Percentiles rank a stretch among this genome's conserved stretches.
These are phyloP conservation scores for Mrakia blollopis DNA, from an alignment of 768 basidiomycete species.

Conservation along the genomic window DNA sequence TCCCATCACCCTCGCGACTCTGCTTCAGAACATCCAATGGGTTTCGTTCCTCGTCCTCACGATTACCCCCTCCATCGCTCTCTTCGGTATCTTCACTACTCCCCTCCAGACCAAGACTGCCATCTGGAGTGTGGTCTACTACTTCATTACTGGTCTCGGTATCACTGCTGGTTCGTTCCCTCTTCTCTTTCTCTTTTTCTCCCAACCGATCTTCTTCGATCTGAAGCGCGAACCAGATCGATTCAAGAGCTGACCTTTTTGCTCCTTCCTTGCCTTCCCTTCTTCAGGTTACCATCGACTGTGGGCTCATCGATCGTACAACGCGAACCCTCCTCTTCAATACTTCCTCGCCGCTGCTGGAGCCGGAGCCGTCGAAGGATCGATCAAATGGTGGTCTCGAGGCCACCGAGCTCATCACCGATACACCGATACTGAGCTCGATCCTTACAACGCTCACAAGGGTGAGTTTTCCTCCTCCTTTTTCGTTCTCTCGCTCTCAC, in stretches of 20 bases:
- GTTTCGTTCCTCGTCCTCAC: conserved; percentile 68
- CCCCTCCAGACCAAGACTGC: conserved; percentile 63
- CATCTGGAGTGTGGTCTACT: conserved; percentile 63
- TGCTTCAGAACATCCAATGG: conserved; percentile 60
- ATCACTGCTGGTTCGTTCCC: conserved; percentile 40
- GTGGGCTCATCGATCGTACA: conserved; percentile 95
- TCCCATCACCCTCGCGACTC: conserved; percentile 60
- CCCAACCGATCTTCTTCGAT: conserved; percentile 58
- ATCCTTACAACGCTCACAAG: conserved; percentile 89
- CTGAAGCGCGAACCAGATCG: background rate
- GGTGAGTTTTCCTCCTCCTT: conserved; percentile 57
- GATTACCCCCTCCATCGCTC: conserved; percentile 65
- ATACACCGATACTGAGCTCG: conserved; percentile 94
- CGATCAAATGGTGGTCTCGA: conserved; percentile 98
- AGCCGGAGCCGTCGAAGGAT: conserved; percentile 89
- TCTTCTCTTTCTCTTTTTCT: conserved; percentile 28
- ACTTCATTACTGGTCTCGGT: conserved; percentile 81
- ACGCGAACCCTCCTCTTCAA: conserved; percentile 78
- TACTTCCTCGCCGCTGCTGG: conserved; percentile 78
- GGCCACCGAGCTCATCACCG: conserved; percentile 97
- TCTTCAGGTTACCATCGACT: conserved; percentile 86
- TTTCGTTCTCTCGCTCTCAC: background rate
- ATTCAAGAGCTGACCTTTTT: background rate
- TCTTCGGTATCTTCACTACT: conserved; percentile 66
- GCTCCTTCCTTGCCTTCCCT: background rate